Evolutionary conservation across 306 rosid genomes (phyloP), one percentile per base, ranked within the genome.

Genomic region (Cucumis hystrix): DNA sequence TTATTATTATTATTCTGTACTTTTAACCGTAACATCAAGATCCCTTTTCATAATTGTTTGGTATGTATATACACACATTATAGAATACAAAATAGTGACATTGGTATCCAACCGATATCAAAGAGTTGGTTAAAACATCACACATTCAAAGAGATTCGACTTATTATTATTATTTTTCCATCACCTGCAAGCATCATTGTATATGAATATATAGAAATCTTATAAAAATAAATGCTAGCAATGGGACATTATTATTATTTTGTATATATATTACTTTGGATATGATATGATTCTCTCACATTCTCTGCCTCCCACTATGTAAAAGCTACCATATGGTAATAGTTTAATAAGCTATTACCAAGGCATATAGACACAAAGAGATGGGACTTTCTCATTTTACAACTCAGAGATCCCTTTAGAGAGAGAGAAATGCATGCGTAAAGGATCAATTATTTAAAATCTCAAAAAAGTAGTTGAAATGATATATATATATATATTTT

Each of bases 241-340:
- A 69, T 45, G 35, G 16, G 33, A 20, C 7, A 69, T 33, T 33
- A 33, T 33, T 33, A 33, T 33, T 33, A 33, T 20, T 69, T 43
- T 43, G 8, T 9, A 5, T 52, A 69, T 67, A 69, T 43, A 65
- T 20, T 67, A 43, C 6, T 43, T 43, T 43, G 11, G 75, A 70
- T 70, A 70, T 70, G 76, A 14, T 70, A 70, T 70, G 59, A 70
- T 47, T 70, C 76, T 70, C 21, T 25, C 76, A 70, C 59, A 70
- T 7, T 25, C 59, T 70, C 20, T 70, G 76, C 76, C 76, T 49
- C 76, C 76, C 76, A 70, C 76, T 21, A 47, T 47, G 59, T 25
- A 70, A 70, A 70, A 28, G 75, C 40, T 25, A 70, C 13, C 55
- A 70, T 70, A 47, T 45, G 59, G 76, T 23, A 70, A 45, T 70